Conservation (phyloP, 2,329 filamentous ascomycete genomes). For the Lachnellula willkommii region DNA sequence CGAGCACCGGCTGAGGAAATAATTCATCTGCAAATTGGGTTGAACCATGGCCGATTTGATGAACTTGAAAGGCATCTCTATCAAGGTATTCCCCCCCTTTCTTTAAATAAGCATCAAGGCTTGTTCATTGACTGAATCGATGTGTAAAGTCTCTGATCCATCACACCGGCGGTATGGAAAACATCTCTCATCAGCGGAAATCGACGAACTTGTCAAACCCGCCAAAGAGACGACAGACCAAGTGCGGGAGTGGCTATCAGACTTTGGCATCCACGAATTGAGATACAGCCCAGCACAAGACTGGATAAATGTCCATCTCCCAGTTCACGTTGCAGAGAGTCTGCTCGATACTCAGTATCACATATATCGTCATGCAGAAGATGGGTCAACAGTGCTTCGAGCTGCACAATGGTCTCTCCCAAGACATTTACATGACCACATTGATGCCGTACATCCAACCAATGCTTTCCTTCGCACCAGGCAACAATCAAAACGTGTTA, state of each 20-base stretch:
- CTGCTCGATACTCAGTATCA: conserved; percentile 35
- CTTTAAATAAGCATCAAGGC: background rate
- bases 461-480: conserved; percentile 32
- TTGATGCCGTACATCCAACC: conserved; percentile 35
- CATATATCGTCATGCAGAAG: conserved; percentile 30
- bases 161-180: conserved; percentile 49
- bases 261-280: conserved; percentile 41
- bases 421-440: conserved; percentile 36
- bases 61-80: conserved; percentile 51
- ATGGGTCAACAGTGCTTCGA: conserved; percentile 19
- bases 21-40: conserved; percentile 51
- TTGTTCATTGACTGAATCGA: background rate
- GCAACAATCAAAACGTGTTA: conserved; percentile 32
- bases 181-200: conserved; percentile 46
- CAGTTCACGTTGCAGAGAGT: conserved; percentile 41
- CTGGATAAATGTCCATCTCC: conserved; percentile 45
- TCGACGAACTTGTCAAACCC: conserved; percentile 49
- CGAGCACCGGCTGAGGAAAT: conserved; percentile 43
- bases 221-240: conserved; percentile 45
- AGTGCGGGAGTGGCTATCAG: conserved; percentile 52
- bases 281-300: conserved; percentile 49
- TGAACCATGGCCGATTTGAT: conserved; percentile 52
- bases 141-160: conserved; percentile 44
- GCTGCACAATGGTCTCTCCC: conserved; percentile 36
- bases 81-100: conserved; percentile 37